These are phyloP conservation scores for Colletotrichum melonis DNA, from an alignment of 2,329 filamentous ascomycete species.

Conservation along the genomic window DNA sequence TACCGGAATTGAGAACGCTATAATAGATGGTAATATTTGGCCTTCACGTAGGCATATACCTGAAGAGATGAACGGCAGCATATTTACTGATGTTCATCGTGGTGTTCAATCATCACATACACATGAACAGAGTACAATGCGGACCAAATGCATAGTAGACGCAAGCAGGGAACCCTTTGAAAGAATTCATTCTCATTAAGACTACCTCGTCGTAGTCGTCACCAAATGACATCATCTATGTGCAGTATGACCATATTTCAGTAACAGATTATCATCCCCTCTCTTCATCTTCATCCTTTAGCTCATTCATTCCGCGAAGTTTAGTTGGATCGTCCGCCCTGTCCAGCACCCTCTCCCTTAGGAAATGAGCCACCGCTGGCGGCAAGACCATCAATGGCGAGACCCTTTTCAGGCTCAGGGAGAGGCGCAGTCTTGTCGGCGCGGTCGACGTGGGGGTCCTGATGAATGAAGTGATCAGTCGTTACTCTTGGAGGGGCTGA, in stretches of 20 bases:
- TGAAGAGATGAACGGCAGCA: not conserved
- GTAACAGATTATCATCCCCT: not conserved
- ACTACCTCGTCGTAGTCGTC: constrained; percentile 27
- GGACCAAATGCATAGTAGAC: not conserved
- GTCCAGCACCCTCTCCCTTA: constrained; percentile 52
- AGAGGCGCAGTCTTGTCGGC: constrained; percentile 62
- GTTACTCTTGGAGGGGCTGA: not conserved
- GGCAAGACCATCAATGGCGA: constrained; percentile 50
- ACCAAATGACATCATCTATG: not conserved
- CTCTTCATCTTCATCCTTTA: not conserved
- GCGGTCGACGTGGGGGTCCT: constrained; percentile 50
- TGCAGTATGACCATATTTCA: not conserved
- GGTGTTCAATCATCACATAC: not conserved
- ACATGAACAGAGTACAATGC: not conserved
- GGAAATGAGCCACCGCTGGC: constrained; percentile 58
- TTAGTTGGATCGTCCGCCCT: constrained; percentile 46
- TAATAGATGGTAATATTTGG: not conserved
- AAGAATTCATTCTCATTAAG: constrained; percentile 15
- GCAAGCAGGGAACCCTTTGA: not conserved
- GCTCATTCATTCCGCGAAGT: too few species aligned
- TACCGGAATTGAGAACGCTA: not conserved
- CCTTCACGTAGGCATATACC: too few species aligned
- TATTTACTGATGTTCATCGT: not conserved
- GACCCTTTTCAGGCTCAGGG: constrained; percentile 59
- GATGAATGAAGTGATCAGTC: fast-evolving